Conservation (phyloP, 305 asterid species). For the Fraxinus baroniana region DNA sequence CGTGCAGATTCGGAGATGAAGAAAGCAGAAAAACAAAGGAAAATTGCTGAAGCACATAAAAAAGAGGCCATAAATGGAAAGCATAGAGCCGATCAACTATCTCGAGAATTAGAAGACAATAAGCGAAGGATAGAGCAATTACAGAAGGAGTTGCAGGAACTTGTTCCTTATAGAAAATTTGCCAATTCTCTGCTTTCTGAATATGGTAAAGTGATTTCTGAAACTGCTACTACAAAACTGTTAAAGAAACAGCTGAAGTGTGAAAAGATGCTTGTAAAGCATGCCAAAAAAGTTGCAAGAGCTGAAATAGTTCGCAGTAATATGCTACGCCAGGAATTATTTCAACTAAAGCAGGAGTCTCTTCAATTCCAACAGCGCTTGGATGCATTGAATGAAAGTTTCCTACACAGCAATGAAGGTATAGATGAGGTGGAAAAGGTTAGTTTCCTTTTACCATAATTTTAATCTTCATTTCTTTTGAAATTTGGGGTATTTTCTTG, state of each 20-base stretch:
- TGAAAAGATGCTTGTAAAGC: slow-evolving; percentile 66
- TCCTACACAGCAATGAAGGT: slow-evolving; percentile 42
- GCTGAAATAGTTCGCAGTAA: slow-evolving; percentile 56
- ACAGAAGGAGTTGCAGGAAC: slow-evolving; percentile 49
- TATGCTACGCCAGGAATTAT: slow-evolving; percentile 54
- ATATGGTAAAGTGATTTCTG: slow-evolving; percentile 29
- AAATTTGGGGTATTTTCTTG: neutral
- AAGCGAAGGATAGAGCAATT: slow-evolving; percentile 55
- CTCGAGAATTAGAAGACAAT: slow-evolving; percentile 47
- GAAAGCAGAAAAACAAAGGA: slow-evolving; percentile 57
- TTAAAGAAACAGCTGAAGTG: slow-evolving; percentile 60
- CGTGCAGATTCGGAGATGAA: slow-evolving; percentile 49
- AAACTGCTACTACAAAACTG: slow-evolving; percentile 52
- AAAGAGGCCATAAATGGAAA: slow-evolving; percentile 49
- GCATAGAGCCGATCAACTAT: slow-evolving; percentile 48
- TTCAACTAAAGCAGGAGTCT: slow-evolving; percentile 54
- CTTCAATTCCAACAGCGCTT: slow-evolving; percentile 51
- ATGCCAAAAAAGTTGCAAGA: slow-evolving; percentile 60
- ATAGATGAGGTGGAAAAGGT: slow-evolving; percentile 62
- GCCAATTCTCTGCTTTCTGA: slow-evolving; percentile 29
- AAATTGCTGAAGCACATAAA: slow-evolving; percentile 51
- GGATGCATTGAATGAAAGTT: slow-evolving; percentile 43
- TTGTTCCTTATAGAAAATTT: slow-evolving; percentile 35
- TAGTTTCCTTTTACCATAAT: slow-evolving; percentile 37
- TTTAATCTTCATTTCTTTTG: neutral